A percentile compares a stretch with the other conserved stretches of the same genome.
phyloP scores from a whole-genome alignment of 495 filamentous ascomycete genomes.

The Aspergillus hancockii region DNA sequence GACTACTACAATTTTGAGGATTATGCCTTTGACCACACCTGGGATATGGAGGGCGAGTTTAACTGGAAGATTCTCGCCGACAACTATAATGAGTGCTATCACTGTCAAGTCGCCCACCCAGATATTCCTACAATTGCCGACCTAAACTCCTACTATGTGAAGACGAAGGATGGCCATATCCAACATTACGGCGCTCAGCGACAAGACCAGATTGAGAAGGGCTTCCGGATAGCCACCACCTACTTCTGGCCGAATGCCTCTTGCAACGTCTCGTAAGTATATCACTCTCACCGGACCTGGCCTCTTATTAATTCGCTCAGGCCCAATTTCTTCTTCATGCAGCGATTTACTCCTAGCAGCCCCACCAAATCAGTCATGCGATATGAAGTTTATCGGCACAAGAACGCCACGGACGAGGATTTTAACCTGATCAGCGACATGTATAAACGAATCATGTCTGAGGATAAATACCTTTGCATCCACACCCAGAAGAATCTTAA shows the following conservation, averaged over 20 bases:
- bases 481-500: constrained; percentile 47
- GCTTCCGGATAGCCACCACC: constrained; percentile 36
- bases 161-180: constrained; percentile 39
- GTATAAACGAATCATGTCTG: constrained; percentile 46
- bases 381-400: constrained; percentile 54
- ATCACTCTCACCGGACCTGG: neutral
- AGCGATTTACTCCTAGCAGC: constrained; percentile 44
- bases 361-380: constrained; percentile 37
- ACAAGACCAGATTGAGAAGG: constrained; percentile 33
- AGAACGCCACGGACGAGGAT: constrained; percentile 41
- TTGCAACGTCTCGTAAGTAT: constrained; percentile 48
- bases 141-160: constrained; percentile 44
- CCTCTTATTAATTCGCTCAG: constrained; percentile 16
- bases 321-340: constrained; percentile 49
- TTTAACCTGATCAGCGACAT: constrained; percentile 42
- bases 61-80: constrained; percentile 57
- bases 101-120: constrained; percentile 51
- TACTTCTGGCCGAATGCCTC: constrained; percentile 50
- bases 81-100: constrained; percentile 57
- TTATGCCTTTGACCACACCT: constrained; percentile 48
- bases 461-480: constrained; percentile 47
- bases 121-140: constrained; percentile 45
- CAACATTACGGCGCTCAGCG: constrained; percentile 44
- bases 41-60: constrained; percentile 44
- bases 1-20: constrained; percentile 44